These are phyloP conservation scores for Hebeloma cylindrosporum DNA, from an alignment of 768 basidiomycete species.

Conservation along the genomic window DNA sequence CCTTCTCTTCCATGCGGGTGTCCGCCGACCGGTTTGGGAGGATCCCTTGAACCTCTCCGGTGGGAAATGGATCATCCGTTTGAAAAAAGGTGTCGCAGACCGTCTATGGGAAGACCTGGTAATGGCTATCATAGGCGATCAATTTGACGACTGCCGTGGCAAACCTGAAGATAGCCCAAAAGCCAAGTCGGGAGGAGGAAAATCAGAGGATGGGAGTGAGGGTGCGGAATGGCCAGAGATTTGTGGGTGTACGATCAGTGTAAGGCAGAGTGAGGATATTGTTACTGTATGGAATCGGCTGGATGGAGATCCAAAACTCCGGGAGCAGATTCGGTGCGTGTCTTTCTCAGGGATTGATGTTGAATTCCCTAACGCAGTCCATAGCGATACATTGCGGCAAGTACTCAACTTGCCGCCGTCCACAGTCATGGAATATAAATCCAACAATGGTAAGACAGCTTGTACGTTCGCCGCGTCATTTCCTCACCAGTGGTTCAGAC, in stretches of 20 bases:
- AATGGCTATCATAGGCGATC: slow-evolving; percentile 85
- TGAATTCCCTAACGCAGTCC: slow-evolving; percentile 1
- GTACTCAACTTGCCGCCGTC: slow-evolving; percentile 73
- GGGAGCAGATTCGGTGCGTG: slow-evolving; percentile 80
- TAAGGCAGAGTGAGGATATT: slow-evolving; percentile 92
- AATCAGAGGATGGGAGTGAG: slow-evolving; percentile 42
- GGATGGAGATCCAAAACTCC: slow-evolving; percentile 72
- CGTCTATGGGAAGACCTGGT: slow-evolving; percentile 90
- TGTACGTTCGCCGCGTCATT: neutral
- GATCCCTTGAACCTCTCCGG: slow-evolving; percentile 85
- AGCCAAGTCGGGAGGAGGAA: slow-evolving; percentile 31
- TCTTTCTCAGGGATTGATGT: neutral
- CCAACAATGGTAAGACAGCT: slow-evolving; percentile 72
- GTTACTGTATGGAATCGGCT: slow-evolving; percentile 89
- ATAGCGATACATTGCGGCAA: slow-evolving; percentile 75
- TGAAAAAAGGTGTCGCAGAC: slow-evolving; percentile 88
- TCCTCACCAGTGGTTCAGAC: slow-evolving; percentile 43
- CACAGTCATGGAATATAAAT: slow-evolving; percentile 93
- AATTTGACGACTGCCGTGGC: slow-evolving; percentile 71
- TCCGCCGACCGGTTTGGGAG: slow-evolving; percentile 94
- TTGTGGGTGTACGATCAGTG: slow-evolving; percentile 93
- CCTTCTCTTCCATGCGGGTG: slow-evolving; percentile 82
- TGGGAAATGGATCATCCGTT: slow-evolving; percentile 94
- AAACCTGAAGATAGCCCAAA: slow-evolving; percentile 19
- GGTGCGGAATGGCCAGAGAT: slow-evolving; percentile 72